Percentiles rank a stretch among this genome's conserved stretches.
These are phyloP conservation scores for Paramecium bursaria DNA, from an alignment of 73 alveolate species.

Conservation along the genomic window DNA sequence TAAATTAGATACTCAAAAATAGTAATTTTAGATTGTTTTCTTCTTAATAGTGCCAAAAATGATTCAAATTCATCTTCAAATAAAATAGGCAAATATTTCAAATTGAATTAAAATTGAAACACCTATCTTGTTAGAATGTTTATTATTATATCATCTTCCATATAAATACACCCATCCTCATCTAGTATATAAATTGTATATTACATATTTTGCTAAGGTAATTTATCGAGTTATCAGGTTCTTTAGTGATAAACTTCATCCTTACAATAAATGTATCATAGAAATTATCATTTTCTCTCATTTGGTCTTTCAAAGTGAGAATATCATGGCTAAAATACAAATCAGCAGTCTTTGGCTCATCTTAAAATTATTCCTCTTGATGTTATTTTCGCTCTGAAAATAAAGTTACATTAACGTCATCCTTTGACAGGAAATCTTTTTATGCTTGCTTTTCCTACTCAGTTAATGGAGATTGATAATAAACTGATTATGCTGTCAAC, in stretches of 20 bases:
- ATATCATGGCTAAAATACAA: constrained; percentile 5
- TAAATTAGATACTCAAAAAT: constrained; percentile 18
- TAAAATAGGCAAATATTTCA: constrained; percentile 15
- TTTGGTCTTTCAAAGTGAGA: background rate
- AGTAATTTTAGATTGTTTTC: background rate
- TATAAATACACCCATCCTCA: constrained; percentile 30
- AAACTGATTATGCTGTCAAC: no score
- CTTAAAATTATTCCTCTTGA: no score
- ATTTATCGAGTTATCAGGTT: background rate
- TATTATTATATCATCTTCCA: constrained; percentile 23
- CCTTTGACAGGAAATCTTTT: no score
- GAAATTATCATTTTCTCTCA: background rate
- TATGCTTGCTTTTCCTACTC: no score
- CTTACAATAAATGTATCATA: background rate
- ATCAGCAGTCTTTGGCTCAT: no score
- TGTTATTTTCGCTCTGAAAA: no score
- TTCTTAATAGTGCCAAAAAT: constrained; percentile 31
- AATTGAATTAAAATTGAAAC: constrained; percentile 2
- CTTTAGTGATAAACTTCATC: background rate
- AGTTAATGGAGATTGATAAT: no score
- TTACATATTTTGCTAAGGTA: constrained; percentile 18
- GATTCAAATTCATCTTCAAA: constrained; percentile 36
- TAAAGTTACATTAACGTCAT: no score
- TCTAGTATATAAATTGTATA: background rate
- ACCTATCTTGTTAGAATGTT: constrained; percentile 3